These are phyloP conservation scores for Neofusicoccum parvum DNA, from an alignment of 2,329 filamentous ascomycete species.

Conservation along the genomic window DNA sequence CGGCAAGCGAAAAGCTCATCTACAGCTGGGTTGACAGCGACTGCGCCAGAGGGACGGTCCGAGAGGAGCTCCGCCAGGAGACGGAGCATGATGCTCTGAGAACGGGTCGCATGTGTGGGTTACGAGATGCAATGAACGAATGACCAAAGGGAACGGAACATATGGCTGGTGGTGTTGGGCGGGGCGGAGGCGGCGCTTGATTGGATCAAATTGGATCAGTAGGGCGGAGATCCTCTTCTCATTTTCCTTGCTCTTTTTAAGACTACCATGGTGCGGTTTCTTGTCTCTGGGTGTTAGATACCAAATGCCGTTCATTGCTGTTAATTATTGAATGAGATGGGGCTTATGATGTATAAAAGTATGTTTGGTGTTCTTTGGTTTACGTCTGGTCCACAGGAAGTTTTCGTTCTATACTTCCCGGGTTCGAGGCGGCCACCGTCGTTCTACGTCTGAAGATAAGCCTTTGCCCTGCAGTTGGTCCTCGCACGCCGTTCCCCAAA, in stretches of 20 bases:
- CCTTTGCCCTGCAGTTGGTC: too few relatives aligned
- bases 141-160: neutral
- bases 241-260: neutral
- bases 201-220: neutral
- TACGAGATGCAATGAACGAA: neutral
- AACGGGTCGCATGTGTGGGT: neutral
- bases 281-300: constrained; percentile 9
- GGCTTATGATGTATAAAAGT: neutral
- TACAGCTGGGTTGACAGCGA: too few relatives aligned
- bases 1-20: constrained; percentile 23
- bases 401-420: too few relatives aligned
- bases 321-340: constrained; percentile 1
- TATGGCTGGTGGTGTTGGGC: neutral
- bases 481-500: too few relatives aligned
- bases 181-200: neutral
- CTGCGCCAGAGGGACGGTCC: constrained; percentile 27
- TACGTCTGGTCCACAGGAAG: too few relatives aligned
- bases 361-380: neutral
- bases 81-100: constrained; percentile 45
- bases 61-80: constrained; percentile 43
- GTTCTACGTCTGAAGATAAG: too few relatives aligned
- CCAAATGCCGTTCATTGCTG: constrained; percentile 17
- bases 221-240: neutral
- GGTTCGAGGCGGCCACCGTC: too few relatives aligned
- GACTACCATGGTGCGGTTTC: neutral